Conservation (phyloP, 345 rosid genomes). For the Linum lewisii region DNA sequence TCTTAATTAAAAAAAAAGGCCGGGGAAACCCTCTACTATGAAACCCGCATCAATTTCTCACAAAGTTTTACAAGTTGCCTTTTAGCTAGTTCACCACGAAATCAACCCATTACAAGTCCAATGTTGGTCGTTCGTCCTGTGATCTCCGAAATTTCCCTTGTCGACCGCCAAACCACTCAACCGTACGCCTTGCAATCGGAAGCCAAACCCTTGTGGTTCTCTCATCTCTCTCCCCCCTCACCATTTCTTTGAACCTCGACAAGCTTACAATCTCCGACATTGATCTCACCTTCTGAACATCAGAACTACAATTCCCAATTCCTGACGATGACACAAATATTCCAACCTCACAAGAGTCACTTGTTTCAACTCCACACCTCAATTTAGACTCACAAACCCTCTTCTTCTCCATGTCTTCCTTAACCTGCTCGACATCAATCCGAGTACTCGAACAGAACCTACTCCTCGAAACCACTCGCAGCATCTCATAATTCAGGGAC, state of each 20-base stretch:
- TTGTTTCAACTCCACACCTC: slow-evolving; percentile 2
- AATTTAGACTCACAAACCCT: slow-evolving; percentile 22
- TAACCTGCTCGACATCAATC: slow-evolving; percentile 14
- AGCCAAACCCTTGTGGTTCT: slow-evolving; percentile 33
- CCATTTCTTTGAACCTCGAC: slow-evolving; percentile 24
- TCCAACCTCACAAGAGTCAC: no score
- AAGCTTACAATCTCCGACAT: slow-evolving; percentile 35
- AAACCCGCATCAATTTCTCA: background rate
- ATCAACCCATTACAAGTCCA: background rate
- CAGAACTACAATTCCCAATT: no score
- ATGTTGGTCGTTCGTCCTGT: slow-evolving; percentile 5
- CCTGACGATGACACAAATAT: no score
- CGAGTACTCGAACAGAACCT: slow-evolving; percentile 16
- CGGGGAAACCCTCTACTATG: background rate
- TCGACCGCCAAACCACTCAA: slow-evolving; percentile 30
- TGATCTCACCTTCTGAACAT: slow-evolving; percentile 26
- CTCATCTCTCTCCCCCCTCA: slow-evolving; percentile 18
- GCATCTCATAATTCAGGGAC: slow-evolving; percentile 36
- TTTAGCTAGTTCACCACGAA: no score
- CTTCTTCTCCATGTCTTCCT: slow-evolving; percentile 34
- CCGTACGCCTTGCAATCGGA: slow-evolving; percentile 30
- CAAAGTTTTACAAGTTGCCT: no score
- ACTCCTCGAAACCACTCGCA: slow-evolving; percentile 18
- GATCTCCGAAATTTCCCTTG: slow-evolving; percentile 13
- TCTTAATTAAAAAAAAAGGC: background rate